phyloP scores from a whole-genome alignment of 805 yeast genomes.

The Kodamaea kaohsiungensis region DNA sequence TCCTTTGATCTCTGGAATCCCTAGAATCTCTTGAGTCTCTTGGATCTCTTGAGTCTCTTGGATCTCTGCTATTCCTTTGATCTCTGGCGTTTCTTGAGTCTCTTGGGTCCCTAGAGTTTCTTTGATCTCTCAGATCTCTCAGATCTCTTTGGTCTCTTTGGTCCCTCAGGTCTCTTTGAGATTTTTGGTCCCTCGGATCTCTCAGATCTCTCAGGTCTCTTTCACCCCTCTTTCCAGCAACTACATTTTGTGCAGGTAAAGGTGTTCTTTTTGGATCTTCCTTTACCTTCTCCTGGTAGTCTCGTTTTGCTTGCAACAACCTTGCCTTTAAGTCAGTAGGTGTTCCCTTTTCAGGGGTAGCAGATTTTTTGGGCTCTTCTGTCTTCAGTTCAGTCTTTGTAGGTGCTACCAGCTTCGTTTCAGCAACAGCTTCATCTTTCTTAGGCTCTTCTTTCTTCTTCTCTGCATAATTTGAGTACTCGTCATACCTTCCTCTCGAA shows the following conservation, averaged over 20 bases:
- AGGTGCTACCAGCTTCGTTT: slow-evolving; percentile 10
- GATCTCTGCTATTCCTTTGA: slow-evolving; percentile 14
- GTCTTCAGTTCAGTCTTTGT: slow-evolving; percentile 3
- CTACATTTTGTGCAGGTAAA: slow-evolving; percentile 22
- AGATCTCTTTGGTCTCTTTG: slow-evolving; percentile 19
- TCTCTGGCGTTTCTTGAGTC: slow-evolving; percentile 15
- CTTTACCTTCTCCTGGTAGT: slow-evolving; percentile 14
- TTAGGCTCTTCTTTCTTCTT: not conserved
- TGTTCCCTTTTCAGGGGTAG: slow-evolving; percentile 1
- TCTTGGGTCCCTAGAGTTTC: slow-evolving; percentile 15
- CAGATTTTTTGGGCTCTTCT: not conserved
- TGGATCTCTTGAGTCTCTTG: slow-evolving; percentile 8
- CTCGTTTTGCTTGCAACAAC: slow-evolving; percentile 25
- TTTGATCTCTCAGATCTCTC: slow-evolving; percentile 16
- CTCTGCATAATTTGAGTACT: slow-evolving; percentile 24
- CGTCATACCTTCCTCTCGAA: slow-evolving; percentile 31
- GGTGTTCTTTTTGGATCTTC: slow-evolving; percentile 19
- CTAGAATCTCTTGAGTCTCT: slow-evolving; percentile 9
- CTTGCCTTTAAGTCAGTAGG: slow-evolving; percentile 19
- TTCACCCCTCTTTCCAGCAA: not conserved
- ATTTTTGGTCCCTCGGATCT: slow-evolving; percentile 6
- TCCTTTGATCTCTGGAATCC: not conserved
- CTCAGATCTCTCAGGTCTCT: slow-evolving; percentile 2
- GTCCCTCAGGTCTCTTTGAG: slow-evolving; percentile 10
- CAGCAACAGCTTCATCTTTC: slow-evolving; percentile 9